Percentiles rank a stretch among this genome's conserved stretches.
phyloP scores from a whole-genome alignment of 164 flowering plant species.

The Litsea cubeba region DNA sequence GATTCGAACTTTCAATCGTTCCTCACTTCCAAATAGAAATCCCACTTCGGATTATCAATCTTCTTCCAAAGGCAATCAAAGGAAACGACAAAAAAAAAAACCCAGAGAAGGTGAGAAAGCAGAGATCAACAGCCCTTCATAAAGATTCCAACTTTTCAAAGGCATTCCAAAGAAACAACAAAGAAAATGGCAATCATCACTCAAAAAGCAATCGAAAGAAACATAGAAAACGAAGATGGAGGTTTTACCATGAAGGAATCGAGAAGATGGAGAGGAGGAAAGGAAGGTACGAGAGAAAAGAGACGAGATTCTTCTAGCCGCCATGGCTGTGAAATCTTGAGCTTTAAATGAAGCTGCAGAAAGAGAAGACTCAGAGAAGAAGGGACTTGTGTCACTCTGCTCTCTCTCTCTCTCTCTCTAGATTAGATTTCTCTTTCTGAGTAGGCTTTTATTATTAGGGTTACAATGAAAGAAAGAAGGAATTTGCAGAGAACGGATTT shows the following conservation, averaged over 20 bases:
- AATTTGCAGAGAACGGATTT: too few relatives aligned
- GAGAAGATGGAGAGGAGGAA: neutral
- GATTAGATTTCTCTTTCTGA: too few relatives aligned
- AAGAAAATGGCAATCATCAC: too few relatives aligned
- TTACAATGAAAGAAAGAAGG: too few relatives aligned
- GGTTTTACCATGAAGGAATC: neutral
- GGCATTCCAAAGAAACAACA: too few relatives aligned
- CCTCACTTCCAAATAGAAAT: too few relatives aligned
- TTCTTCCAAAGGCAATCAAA: neutral
- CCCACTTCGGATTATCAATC: neutral
- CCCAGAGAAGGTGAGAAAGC: neutral
- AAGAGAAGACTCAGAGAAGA: neutral
- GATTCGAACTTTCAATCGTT: too few relatives aligned
- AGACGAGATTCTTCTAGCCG: slow-evolving; percentile 1
- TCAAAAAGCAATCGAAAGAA: neutral
- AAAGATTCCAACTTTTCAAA: neutral
- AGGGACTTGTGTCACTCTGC: too few relatives aligned
- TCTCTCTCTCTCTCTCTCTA: too few relatives aligned
- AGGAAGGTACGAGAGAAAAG: neutral
- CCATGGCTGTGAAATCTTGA: neutral
- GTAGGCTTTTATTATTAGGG: too few relatives aligned
- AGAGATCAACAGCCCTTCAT: neutral
- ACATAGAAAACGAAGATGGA: neutral
- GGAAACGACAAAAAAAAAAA: too few relatives aligned
- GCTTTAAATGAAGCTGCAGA: neutral